These are phyloP conservation scores for Galium porrigens DNA, from an alignment of 305 asterid species.

Conservation along the genomic window DNA sequence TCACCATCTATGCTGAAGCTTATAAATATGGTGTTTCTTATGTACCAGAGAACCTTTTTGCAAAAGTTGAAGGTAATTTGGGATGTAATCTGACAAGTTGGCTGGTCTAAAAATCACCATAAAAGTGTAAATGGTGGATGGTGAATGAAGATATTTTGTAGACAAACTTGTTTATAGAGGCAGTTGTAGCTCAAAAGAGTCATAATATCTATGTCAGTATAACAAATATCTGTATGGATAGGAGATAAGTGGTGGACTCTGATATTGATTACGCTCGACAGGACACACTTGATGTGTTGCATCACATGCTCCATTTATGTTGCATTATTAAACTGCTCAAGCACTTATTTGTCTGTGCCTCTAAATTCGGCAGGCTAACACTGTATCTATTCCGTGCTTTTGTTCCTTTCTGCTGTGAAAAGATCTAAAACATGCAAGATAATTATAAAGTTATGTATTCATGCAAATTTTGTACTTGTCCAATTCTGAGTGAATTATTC, in stretches of 20 bases:
- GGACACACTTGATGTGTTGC: not conserved
- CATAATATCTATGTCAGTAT: not conserved
- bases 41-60: not conserved
- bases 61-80: not conserved
- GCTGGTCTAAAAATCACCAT: not conserved
- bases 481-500: not conserved
- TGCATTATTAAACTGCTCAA: not conserved
- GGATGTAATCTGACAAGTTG: not conserved
- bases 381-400: not conserved
- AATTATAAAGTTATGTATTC: not conserved
- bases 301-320: not conserved
- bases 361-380: not conserved
- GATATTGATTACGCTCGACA: not conserved
- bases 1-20: slow-evolving; percentile 1
- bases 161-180: not conserved
- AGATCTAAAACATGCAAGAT: not conserved
- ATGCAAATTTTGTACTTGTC: not conserved
- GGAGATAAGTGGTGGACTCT: not conserved
- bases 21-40: not conserved
- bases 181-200: not conserved
- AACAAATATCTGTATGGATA: not conserved
- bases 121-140: slow-evolving; percentile 3
- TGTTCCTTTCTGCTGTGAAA: not conserved
- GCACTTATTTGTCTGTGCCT: not conserved
- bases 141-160: not conserved